Evolutionary conservation across 1,284 basidiomycete species (phyloP).

Genomic region (Heterobasidion parviporum): DNA sequence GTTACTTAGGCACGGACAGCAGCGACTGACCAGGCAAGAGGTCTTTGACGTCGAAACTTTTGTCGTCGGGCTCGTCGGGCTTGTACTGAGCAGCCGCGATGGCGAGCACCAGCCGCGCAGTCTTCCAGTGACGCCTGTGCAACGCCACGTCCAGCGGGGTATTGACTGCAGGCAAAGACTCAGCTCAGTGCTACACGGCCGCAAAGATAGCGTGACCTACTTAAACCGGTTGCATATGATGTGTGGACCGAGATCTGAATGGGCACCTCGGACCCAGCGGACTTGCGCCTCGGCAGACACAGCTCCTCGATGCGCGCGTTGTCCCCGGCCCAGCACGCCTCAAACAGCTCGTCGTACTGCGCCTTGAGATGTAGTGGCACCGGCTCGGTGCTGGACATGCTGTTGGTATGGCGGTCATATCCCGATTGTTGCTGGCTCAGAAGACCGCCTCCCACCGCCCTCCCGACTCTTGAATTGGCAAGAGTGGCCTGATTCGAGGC

Average conservation of each 20-base stretch:
- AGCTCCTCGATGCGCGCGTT: constrained; percentile 38
- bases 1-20: neutral
- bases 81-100: constrained; percentile 43
- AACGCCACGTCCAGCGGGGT: constrained; percentile 43
- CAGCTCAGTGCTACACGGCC: neutral
- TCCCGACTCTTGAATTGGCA: neutral
- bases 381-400: neutral
- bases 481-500: neutral
- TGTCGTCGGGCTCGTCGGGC: constrained; percentile 17
- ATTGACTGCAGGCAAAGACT: constrained; percentile 1
- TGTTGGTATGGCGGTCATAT: neutral
- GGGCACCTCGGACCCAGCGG: constrained; percentile 16
- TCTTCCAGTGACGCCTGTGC: constrained; percentile 39
- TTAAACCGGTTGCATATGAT: neutral
- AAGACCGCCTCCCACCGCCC: neutral
- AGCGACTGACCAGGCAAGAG: constrained; percentile 23
- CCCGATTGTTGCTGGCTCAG: neutral
- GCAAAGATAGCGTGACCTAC: neutral
- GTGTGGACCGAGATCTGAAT: constrained; percentile 34
- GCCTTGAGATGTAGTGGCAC: constrained; percentile 18
- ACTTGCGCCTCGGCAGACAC: constrained; percentile 31
- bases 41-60: constrained; percentile 25
- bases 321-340: constrained; percentile 43
- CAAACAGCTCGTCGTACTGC: constrained; percentile 41
- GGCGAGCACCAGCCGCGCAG: constrained; percentile 43